Evolutionary conservation across 2,329 filamentous ascomycete species (phyloP), one percentile per base, ranked within the genome.

Genomic region (Tympanopsis confertula): DNA sequence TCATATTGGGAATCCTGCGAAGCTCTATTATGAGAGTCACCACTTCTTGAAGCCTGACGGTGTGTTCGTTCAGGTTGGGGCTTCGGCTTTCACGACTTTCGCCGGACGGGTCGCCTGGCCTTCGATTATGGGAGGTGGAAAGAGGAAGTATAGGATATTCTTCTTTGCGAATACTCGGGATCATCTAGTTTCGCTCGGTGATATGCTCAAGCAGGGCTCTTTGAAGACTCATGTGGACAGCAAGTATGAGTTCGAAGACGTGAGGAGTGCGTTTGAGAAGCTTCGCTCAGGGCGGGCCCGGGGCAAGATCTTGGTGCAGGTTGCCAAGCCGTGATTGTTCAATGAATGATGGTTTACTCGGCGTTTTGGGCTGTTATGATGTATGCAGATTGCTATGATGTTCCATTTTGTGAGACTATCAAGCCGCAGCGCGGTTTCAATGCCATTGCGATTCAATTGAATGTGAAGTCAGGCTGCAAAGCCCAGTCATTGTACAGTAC

Each of bases 171-270:
- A 36, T 28, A 41, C 41, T 1, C 13, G 32, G 1, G 35, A 42
- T 1, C 37, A 39, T 7, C 35, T 49, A 10, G 20, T 26, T 1
- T 39, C 28, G 4, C 38, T 55, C 12, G 44, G 43, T 1, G 37
- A 37, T 7, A 53, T 50, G 46, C 52, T 56, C 41, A 40, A 35
- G 5, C 39, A 50, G 20, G 49, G 50, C 13, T 50, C 51, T 35
- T 22, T 55, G 3, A 47, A 38, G 19, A 41, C 41, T 0, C 38
- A 48, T 0, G 38, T 54, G 5, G 51, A 55, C 22, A 39, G 41
- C 19, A 41, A 28, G 12, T 45, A 48, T 19, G 19, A 43, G 1
- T 53, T 49, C 20, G 41, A 46, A 0, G 39, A 50, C 1, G 49
- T 44, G 2, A 46, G 43, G 3, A 37, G 41, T 3, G 53, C 53